These are phyloP conservation scores for Cryptococcus jaspeensis DNA, from an alignment of 1,284 basidiomycete species.

Conservation along the genomic window DNA sequence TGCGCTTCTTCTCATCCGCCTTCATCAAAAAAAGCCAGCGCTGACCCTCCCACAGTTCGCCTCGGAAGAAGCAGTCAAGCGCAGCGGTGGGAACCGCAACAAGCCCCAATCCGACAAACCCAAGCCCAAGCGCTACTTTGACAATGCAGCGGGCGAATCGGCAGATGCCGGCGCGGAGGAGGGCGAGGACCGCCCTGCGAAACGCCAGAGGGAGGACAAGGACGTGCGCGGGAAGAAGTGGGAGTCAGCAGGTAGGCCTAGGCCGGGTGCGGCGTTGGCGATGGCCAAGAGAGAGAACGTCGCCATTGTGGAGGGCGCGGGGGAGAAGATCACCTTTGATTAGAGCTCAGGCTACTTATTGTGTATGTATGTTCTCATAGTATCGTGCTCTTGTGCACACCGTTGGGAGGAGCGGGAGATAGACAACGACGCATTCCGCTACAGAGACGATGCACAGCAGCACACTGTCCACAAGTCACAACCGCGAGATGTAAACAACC, in stretches of 20 bases:
- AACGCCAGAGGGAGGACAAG: conserved; percentile 12
- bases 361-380: conserved; percentile 2
- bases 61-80: conserved; percentile 42
- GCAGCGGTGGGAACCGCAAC: conserved; percentile 16
- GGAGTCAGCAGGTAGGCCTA: conserved; percentile 58
- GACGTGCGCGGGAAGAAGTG: conserved; percentile 49
- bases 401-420: too few species aligned
- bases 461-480: too few species aligned
- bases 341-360: conserved; percentile 15
- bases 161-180: conserved; percentile 16
- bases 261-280: conserved; percentile 87
- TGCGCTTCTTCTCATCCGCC: conserved; percentile 26
- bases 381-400: not conserved
- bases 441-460: too few species aligned
- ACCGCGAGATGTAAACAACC: too few species aligned
- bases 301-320: conserved; percentile 69
- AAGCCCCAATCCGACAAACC: conserved; percentile 7
- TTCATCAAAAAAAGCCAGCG: conserved; percentile 31
- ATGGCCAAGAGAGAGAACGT: conserved; percentile 80
- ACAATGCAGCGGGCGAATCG: conserved; percentile 6
- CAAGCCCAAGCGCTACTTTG: conserved; percentile 9
- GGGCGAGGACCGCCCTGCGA: conserved; percentile 5
- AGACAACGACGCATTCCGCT: too few species aligned
- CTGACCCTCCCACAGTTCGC: conserved; percentile 51
- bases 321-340: conserved; percentile 79